Evolutionary conservation across 345 rosid species (phyloP), one percentile per base, ranked within the genome.

Genomic region (Camelina sativa): DNA sequence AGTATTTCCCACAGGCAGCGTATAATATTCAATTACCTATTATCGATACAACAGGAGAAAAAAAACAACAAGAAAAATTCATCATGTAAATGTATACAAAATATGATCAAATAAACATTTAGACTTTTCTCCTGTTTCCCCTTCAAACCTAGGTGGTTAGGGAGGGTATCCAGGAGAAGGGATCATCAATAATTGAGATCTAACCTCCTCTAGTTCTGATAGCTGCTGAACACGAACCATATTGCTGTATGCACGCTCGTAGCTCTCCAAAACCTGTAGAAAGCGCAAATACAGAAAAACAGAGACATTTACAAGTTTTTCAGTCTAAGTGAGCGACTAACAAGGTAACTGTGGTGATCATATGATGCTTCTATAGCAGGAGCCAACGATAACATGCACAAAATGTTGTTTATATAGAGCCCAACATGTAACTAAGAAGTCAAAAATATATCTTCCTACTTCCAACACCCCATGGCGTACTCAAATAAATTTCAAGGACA

Each of bases 221-320:
- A 95, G 88, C 86, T 90, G 99, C 84, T 95, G 99, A 80, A 95
- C 98, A 66, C 97, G 97, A 76, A 95, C 96, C 99, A 95, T 92
- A 80, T 95, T 92, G 82, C 62, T 85, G 72, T 95, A 95, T 35
- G 99, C 98, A 80, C 99, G 97, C 65, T 95, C 98, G 73, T 95
- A 95, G 84, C 99, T 95, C 82, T 92, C 98, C 81, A 95, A 80
- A 82, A 95, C 99, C 99, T 95, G 65, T 62, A 76, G 62, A 87
- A 63, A 23, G 72, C 48, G 43, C 72, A 71, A 69, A 48, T 50
- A 56, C 28, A 53, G 46, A 64, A 66, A 46, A 69, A 37, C 44
- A 48, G 40, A 63, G 56, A 50, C 35, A 62, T 9, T 69, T 43
- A 41, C 58, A 66, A 59, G 34, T 23, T 54, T 61, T 69, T 62